phyloP scores from a whole-genome alignment of 2,329 filamentous ascomycete species.

The Tolypocladium endophyticum region DNA sequence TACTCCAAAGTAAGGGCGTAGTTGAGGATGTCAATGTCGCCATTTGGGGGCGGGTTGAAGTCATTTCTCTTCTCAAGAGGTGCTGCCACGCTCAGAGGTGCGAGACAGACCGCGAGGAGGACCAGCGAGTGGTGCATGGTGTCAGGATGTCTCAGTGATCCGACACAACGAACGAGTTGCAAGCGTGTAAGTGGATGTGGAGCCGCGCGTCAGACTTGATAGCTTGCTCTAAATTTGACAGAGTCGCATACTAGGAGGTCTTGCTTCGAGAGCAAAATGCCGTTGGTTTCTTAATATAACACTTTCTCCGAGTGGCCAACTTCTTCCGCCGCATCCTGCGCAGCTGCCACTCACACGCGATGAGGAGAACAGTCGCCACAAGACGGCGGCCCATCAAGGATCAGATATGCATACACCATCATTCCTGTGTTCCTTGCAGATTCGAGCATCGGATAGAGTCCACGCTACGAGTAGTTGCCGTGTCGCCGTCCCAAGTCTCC shows the following conservation, averaged over 20 bases:
- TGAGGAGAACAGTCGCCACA: background rate
- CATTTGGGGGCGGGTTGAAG: background rate
- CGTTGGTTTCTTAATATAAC: background rate
- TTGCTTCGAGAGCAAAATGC: background rate
- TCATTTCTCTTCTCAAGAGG: background rate
- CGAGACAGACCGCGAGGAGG: conserved; percentile 4
- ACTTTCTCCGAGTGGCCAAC: background rate
- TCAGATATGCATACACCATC: background rate
- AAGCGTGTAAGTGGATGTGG: background rate
- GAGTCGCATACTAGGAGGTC: background rate
- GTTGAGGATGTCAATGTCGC: conserved; percentile 26
- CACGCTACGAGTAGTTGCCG: background rate
- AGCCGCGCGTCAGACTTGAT: background rate
- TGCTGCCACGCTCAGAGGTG: background rate
- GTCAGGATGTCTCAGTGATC: background rate
- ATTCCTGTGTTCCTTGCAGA: background rate
- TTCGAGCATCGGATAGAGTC: background rate
- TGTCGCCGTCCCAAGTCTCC: background rate
- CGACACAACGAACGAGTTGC: background rate
- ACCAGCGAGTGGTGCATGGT: conserved; percentile 3
- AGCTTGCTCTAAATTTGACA: background rate
- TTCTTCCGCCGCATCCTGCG: background rate
- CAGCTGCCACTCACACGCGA: background rate
- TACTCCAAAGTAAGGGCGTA: conserved; percentile 42
- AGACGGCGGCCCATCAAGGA: background rate